Evolutionary conservation across 2,329 filamentous ascomycete species (phyloP).

Genomic region (Phaeosphaeriaceae sp.): DNA sequence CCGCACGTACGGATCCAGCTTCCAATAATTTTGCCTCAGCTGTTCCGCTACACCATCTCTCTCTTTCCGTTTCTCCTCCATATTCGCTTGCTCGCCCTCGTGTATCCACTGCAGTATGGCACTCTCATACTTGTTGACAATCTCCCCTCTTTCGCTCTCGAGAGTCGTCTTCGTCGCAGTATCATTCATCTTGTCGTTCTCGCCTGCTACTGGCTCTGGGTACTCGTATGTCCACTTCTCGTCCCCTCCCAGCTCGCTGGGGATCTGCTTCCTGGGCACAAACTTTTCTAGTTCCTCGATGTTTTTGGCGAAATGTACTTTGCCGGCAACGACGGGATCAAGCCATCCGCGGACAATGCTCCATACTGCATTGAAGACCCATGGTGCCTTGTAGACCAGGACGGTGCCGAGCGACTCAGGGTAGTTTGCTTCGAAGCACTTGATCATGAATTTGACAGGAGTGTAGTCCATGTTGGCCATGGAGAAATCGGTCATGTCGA

Average conservation of each 20-base stretch:
- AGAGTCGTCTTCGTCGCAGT: constrained; percentile 67
- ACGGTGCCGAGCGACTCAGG: constrained; percentile 90
- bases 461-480: constrained; percentile 98
- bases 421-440: constrained; percentile 98
- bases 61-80: constrained; percentile 61
- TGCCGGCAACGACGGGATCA: constrained; percentile 92
- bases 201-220: constrained; percentile 74
- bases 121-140: constrained; percentile 77
- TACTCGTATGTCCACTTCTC: constrained; percentile 88
- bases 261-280: constrained; percentile 73
- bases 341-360: constrained; percentile 95
- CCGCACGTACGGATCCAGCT: constrained; percentile 83
- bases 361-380: constrained; percentile 98
- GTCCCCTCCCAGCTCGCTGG: constrained; percentile 83
- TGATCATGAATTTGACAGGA: constrained; percentile 99
- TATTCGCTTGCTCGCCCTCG: constrained; percentile 50
- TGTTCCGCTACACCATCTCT: constrained; percentile 68
- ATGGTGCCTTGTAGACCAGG: constrained; percentile 93
- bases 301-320: constrained; percentile 91
- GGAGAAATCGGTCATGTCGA: constrained; percentile 94
- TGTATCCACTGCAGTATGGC: constrained; percentile 79
- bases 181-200: constrained; percentile 78
- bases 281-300: constrained; percentile 79
- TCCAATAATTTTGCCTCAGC: constrained; percentile 83
- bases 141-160: constrained; percentile 65